Evolutionary conservation across 768 basidiomycete species (phyloP).

Genomic region (Omphalotus guepiniiformis): DNA sequence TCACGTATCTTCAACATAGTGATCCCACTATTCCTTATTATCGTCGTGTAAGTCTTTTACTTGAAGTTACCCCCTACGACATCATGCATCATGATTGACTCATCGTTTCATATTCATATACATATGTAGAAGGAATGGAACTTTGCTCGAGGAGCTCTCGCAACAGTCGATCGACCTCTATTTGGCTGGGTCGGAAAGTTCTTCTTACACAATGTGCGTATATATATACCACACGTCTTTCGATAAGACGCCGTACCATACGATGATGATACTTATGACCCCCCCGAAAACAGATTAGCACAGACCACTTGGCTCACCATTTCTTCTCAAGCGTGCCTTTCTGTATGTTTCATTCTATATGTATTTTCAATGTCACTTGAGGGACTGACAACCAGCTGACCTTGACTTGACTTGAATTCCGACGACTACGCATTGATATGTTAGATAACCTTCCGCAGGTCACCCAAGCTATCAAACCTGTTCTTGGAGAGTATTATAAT

Average conservation of each 20-base stretch:
- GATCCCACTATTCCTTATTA: constrained; percentile 59
- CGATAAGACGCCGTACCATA: background rate
- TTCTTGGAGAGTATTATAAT: constrained; percentile 53
- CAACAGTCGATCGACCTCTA: constrained; percentile 56
- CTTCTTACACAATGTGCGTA: constrained; percentile 49
- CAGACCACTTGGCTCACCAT: constrained; percentile 56
- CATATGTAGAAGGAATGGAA: constrained; percentile 43
- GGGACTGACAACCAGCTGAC: background rate
- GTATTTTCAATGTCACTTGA: background rate
- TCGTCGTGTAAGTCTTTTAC: constrained; percentile 24
- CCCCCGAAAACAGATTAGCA: constrained; percentile 30
- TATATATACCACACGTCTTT: background rate
- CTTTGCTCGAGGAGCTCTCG: constrained; percentile 55
- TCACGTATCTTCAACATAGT: constrained; percentile 60
- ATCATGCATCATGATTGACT: background rate
- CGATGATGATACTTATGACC: background rate
- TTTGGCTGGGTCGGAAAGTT: constrained; percentile 56
- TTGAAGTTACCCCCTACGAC: background rate
- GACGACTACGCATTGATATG: background rate
- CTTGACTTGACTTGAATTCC: too few species aligned
- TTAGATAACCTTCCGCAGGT: constrained; percentile 48
- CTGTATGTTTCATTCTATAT: constrained; percentile 36
- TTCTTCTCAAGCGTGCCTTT: constrained; percentile 58
- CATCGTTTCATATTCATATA: too few species aligned
- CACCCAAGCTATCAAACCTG: constrained; percentile 41